A percentile compares a stretch with the other conserved stretches of the same genome.
Conservation (phyloP, 352 stramenopile species). For the Aphanomyces cochlioides region DNA sequence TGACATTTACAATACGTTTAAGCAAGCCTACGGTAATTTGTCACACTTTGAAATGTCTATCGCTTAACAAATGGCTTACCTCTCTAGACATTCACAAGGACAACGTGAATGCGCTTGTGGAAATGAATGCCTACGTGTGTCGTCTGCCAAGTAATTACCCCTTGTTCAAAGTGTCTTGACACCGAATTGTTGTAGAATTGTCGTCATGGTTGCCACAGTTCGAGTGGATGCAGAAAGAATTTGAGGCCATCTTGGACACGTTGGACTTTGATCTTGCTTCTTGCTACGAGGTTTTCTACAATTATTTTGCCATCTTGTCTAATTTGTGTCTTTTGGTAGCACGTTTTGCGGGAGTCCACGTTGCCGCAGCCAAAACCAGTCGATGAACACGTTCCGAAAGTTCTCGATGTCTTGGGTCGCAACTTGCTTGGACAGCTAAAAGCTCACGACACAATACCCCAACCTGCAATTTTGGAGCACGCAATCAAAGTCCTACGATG, state of each 20-base stretch:
- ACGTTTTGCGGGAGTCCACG: constrained; percentile 25
- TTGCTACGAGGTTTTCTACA: constrained; percentile 21
- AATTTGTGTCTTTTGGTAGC: neutral
- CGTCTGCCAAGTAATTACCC: neutral
- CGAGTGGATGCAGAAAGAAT: constrained; percentile 16
- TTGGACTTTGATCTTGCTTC: constrained; percentile 29
- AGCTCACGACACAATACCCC: constrained; percentile 3
- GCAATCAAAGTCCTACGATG: constrained; percentile 60
- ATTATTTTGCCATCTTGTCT: too few relatives aligned
- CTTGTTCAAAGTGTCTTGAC: neutral
- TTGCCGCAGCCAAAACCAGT: constrained; percentile 16
- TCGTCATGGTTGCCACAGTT: constrained; percentile 1
- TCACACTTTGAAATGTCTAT: neutral
- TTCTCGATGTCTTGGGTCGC: constrained; percentile 28
- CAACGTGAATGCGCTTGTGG: constrained; percentile 64
- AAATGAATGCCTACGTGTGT: constrained; percentile 65
- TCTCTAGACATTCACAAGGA: constrained; percentile 42
- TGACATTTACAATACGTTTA: constrained; percentile 44
- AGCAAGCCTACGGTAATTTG: constrained; percentile 46
- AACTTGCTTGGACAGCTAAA: constrained; percentile 25
- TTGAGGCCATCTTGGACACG: constrained; percentile 10
- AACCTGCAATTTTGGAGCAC: constrained; percentile 38
- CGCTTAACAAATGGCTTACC: neutral
- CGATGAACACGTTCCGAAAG: constrained; percentile 27
- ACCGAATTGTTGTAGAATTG: too few relatives aligned